These are phyloP conservation scores for Ophiostoma populinum DNA, from an alignment of 2,329 filamentous ascomycete species.

Conservation along the genomic window DNA sequence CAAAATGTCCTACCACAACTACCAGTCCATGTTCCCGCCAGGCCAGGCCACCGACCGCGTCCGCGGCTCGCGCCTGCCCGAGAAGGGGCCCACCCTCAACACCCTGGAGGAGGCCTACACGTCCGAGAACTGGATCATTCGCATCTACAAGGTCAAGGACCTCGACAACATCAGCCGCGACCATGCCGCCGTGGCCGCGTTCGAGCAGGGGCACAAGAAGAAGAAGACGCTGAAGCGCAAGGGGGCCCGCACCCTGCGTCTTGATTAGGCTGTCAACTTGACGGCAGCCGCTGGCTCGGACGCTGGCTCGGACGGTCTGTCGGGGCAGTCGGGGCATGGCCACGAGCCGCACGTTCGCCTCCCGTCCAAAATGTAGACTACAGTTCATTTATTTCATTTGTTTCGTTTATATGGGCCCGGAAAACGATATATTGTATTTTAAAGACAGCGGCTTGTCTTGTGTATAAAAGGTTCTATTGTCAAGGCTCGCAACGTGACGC, in stretches of 20 bases:
- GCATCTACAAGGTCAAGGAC: conserved; percentile 99
- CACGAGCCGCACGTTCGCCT: no score
- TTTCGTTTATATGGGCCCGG: no score
- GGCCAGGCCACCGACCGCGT: conserved; percentile 87
- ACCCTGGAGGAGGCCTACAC: conserved; percentile 95
- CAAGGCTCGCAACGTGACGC: no score
- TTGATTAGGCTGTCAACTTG: conserved; percentile 50
- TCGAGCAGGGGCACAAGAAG: conserved; percentile 69
- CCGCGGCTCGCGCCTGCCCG: conserved; percentile 63
- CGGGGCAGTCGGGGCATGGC: no score
- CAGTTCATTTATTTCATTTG: no score
- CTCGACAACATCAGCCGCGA: conserved; percentile 91
- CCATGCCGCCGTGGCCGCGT: conserved; percentile 50
- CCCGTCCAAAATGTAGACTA: no score
- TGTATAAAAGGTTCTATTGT: no score
- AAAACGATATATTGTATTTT: no score
- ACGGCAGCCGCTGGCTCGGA: no score
- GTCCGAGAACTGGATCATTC: conserved; percentile 99
- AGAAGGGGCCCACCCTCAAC: conserved; percentile 67
- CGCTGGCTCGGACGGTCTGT: no score
- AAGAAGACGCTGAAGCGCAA: conserved; percentile 59
- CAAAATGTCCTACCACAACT: conserved; percentile 99
- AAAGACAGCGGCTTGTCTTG: no score
- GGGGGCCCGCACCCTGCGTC: conserved; percentile 52
- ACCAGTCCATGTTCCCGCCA: conserved; percentile 72